These are phyloP conservation scores for Xylaria sp. DNA, from an alignment of 2,329 filamentous ascomycete species.

Conservation along the genomic window DNA sequence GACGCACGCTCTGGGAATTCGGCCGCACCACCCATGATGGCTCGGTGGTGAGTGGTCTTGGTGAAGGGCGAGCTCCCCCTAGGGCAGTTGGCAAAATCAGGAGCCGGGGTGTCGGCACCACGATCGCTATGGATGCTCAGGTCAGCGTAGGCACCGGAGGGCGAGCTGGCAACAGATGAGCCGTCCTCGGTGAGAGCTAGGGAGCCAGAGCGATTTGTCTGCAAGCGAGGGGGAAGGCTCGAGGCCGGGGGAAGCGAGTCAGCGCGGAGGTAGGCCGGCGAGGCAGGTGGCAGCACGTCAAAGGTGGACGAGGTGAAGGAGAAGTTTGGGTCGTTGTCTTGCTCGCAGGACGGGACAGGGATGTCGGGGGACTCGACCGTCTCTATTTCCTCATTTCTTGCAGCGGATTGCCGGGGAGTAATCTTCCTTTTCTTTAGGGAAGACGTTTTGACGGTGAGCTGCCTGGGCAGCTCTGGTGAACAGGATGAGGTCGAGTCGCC, in stretches of 20 bases:
- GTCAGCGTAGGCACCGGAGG: slow-evolving; percentile 67
- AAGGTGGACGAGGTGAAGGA: slow-evolving; percentile 61
- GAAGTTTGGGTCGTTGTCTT: slow-evolving; percentile 59
- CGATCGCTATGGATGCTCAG: slow-evolving; percentile 67
- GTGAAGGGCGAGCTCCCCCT: slow-evolving; percentile 65
- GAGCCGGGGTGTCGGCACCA: slow-evolving; percentile 55
- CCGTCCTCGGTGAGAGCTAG: slow-evolving; percentile 61
- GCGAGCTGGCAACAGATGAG: slow-evolving; percentile 68
- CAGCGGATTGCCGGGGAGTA: slow-evolving; percentile 58
- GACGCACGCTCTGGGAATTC: slow-evolving; percentile 70
- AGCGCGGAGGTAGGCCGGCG: slow-evolving; percentile 46
- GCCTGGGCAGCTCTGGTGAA: slow-evolving; percentile 67
- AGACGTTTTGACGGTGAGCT: slow-evolving; percentile 78
- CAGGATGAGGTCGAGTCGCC: slow-evolving; percentile 23
- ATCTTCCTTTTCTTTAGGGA: slow-evolving; percentile 79
- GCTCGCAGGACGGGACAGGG: slow-evolving; percentile 65
- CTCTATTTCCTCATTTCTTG: slow-evolving; percentile 54
- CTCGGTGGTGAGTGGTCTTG: slow-evolving; percentile 60
- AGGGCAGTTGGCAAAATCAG: slow-evolving; percentile 54
- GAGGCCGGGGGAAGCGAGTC: slow-evolving; percentile 58
- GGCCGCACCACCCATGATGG: slow-evolving; percentile 69
- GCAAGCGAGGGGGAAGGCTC: slow-evolving; percentile 64
- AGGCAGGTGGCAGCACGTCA: slow-evolving; percentile 53
- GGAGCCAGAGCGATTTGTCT: slow-evolving; percentile 57
- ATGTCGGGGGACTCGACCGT: slow-evolving; percentile 55